phyloP scores from a whole-genome alignment of 1,139 yeast species.

The Groenewaldozyma auringiensis region DNA sequence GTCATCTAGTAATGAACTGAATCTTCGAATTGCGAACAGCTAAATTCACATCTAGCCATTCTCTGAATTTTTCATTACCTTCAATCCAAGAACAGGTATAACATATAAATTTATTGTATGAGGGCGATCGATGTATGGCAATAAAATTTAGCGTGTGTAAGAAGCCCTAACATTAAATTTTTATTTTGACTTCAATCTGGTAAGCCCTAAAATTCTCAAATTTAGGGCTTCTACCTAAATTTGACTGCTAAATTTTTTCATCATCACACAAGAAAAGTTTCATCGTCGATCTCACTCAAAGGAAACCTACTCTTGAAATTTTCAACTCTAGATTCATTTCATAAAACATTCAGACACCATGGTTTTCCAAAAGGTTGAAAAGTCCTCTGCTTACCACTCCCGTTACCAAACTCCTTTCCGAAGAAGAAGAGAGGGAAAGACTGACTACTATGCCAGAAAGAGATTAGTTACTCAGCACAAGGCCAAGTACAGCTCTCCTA shows the following conservation, averaged over 20 bases:
- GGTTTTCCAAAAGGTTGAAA: constrained; percentile 67
- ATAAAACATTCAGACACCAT: constrained; percentile 35
- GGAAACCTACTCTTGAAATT: constrained; percentile 6
- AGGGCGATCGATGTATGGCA: too few species aligned
- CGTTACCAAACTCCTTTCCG: constrained; percentile 99
- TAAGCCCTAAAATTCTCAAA: not conserved
- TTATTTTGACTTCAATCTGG: too few species aligned
- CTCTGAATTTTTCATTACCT: too few species aligned
- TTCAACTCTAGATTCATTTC: constrained; percentile 8
- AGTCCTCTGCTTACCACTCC: constrained; percentile 94
- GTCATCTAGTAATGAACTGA: too few species aligned
- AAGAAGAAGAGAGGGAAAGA: constrained; percentile 99
- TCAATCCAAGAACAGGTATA: too few species aligned
- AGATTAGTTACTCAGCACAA: constrained; percentile 99
- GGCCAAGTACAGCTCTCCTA: constrained; percentile 99
- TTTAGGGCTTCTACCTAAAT: not conserved
- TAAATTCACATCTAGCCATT: too few species aligned
- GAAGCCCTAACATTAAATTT: too few species aligned
- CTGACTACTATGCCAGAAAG: constrained; percentile 99
- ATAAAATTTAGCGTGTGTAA: too few species aligned
- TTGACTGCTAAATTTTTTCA: constrained; percentile 1
- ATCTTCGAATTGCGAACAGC: too few species aligned
- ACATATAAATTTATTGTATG: too few species aligned
- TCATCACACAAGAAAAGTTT: not conserved
- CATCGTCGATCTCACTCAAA: not conserved